These are phyloP conservation scores for Cryptococcus floricola DNA, from an alignment of 1,284 basidiomycete species.

Conservation along the genomic window DNA sequence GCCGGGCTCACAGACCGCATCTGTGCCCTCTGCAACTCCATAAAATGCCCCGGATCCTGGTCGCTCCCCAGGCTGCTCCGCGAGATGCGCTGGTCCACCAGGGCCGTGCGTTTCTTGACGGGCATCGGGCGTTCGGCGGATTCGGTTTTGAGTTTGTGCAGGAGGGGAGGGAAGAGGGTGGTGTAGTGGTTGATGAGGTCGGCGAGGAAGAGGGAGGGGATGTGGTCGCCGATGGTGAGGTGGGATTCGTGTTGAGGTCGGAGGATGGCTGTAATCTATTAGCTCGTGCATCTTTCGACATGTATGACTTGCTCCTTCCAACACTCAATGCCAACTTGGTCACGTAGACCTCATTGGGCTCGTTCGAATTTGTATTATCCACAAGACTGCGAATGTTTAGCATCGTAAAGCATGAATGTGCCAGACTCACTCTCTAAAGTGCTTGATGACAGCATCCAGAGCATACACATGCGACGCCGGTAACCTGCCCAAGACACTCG, in stretches of 20 bases:
- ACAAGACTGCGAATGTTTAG: constrained; percentile 57
- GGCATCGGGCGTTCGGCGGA: constrained; percentile 70
- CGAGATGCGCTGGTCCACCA: constrained; percentile 76
- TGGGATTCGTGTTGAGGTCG: constrained; percentile 77
- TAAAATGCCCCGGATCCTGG: constrained; percentile 49
- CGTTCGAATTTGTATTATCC: constrained; percentile 61
- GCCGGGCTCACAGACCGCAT: constrained; percentile 13
- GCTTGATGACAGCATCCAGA: constrained; percentile 71
- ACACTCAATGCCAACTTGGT: constrained; percentile 81
- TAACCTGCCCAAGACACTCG: constrained; percentile 64
- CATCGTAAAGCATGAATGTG: background rate
- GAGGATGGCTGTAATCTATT: constrained; percentile 59
- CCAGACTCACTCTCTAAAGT: constrained; percentile 64
- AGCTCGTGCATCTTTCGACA: background rate
- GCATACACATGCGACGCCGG: constrained; percentile 78
- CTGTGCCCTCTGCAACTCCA: constrained; percentile 44
- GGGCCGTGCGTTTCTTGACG: constrained; percentile 77
- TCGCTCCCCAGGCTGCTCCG: constrained; percentile 55
- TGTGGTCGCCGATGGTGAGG: constrained; percentile 78
- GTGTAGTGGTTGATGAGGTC: constrained; percentile 77
- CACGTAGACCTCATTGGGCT: constrained; percentile 70
- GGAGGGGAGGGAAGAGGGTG: constrained; percentile 70
- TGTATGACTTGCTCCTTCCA: constrained; percentile 64
- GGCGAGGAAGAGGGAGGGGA: constrained; percentile 72
- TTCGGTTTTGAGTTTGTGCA: constrained; percentile 78